Conservation (phyloP, 1,284 basidiomycete species). For the Fomitiporia mediterranea region DNA sequence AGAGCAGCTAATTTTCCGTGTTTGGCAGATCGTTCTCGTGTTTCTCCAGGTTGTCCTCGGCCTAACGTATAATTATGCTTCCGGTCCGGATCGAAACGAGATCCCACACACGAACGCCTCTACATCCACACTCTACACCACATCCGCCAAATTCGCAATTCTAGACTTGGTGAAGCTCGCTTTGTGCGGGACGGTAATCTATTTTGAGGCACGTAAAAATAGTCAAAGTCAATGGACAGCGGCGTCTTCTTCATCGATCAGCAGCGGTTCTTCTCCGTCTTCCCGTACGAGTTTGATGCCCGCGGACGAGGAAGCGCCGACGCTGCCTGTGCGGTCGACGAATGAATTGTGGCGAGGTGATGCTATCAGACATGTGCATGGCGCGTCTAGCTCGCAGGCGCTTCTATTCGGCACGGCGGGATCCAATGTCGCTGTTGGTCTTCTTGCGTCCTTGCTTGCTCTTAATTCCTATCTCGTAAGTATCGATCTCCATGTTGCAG, state of each 20-base stretch:
- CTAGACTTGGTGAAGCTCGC: conserved; percentile 10
- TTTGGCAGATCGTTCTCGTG: conserved; percentile 11
- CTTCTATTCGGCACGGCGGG: neutral
- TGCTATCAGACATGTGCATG: no score
- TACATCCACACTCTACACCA: neutral
- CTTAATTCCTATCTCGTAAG: conserved; percentile 12
- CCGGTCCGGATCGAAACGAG: neutral
- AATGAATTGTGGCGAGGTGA: neutral
- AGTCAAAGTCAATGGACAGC: neutral
- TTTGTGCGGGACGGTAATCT: neutral
- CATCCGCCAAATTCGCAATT: conserved; percentile 3
- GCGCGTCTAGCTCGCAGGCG: neutral
- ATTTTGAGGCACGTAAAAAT: neutral
- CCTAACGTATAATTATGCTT: neutral
- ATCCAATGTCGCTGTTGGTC: conserved; percentile 8
- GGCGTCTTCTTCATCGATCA: no score
- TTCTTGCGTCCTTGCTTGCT: conserved; percentile 4
- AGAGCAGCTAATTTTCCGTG: neutral
- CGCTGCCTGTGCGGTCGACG: no score
- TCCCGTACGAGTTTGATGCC: no score
- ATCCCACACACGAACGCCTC: neutral
- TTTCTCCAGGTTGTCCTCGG: conserved; percentile 11
- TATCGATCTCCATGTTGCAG: neutral
- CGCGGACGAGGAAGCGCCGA: neutral
- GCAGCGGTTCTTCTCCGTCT: no score